Percentiles rank a stretch among this genome's conserved stretches.
Conservation (phyloP, 2,329 filamentous ascomycete species). For the Allantophomopsis cytisporea region DNA sequence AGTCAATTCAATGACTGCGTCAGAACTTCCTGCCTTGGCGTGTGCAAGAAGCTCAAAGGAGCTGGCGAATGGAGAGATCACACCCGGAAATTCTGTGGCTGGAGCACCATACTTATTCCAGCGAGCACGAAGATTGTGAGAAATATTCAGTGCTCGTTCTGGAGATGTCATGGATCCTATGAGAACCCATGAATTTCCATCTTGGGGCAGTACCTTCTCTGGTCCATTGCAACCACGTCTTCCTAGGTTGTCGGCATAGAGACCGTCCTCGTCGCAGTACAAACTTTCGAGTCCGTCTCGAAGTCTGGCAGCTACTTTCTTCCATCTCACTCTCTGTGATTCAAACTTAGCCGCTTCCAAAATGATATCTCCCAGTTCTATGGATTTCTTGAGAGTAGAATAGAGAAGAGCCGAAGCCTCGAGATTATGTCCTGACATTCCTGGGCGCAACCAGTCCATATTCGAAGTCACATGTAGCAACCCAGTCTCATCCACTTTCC, state of each 20-base stretch:
- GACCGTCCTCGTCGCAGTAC: slow-evolving; percentile 9
- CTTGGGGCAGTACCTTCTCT: slow-evolving; percentile 12
- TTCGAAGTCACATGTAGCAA: slow-evolving; percentile 13
- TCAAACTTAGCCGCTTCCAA: slow-evolving; percentile 6
- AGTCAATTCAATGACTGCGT: slow-evolving; percentile 26
- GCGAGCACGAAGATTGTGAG: slow-evolving; percentile 21
- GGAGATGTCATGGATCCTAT: slow-evolving; percentile 18
- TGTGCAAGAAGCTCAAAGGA: slow-evolving; percentile 29
- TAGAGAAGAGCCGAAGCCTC: slow-evolving; percentile 35
- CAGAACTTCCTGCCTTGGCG: slow-evolving; percentile 21
- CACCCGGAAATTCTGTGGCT: slow-evolving; percentile 23
- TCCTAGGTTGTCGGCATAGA: slow-evolving; percentile 4
- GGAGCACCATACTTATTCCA: slow-evolving; percentile 31
- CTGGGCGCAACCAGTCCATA: slow-evolving; percentile 15
- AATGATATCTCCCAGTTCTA: slow-evolving; percentile 29
- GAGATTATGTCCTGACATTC: slow-evolving; percentile 15
- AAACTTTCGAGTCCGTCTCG: slow-evolving; percentile 10
- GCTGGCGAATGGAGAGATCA: slow-evolving; percentile 26
- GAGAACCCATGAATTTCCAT: slow-evolving; percentile 24
- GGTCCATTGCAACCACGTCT: slow-evolving; percentile 1
- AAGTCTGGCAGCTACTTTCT: slow-evolving; percentile 5
- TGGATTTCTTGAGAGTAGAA: slow-evolving; percentile 32
- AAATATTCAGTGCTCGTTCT: slow-evolving; percentile 17
- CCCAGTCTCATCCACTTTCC: slow-evolving; percentile 25
- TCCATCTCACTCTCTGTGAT: slow-evolving; percentile 4